Percentiles rank a stretch among this genome's conserved stretches.
Conservation (phyloP, 805 yeast species). For the Candida khao-thaluensis region DNA sequence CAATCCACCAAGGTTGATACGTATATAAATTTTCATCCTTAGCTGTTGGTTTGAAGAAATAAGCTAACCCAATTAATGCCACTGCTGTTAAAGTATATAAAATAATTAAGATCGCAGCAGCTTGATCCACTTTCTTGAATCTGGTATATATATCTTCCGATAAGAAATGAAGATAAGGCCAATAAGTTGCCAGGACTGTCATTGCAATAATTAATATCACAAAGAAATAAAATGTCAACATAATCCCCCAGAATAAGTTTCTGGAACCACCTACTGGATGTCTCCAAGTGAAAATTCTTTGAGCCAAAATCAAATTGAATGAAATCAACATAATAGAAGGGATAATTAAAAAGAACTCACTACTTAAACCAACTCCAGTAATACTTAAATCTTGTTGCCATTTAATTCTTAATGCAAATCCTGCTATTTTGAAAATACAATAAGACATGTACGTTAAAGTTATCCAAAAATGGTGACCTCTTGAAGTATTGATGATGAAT, state of each 20-base stretch:
- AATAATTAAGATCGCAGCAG: constrained; percentile 33
- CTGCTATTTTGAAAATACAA: constrained; percentile 52
- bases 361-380: constrained; percentile 52
- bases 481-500: constrained; percentile 45
- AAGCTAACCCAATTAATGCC: constrained; percentile 50
- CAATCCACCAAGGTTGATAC: constrained; percentile 80
- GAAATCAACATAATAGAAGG: constrained; percentile 60
- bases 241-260: constrained; percentile 46
- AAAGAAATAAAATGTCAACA: constrained; percentile 50
- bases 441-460: constrained; percentile 55
- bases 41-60: constrained; percentile 52
- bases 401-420: constrained; percentile 54
- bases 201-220: constrained; percentile 61
- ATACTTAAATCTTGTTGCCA: constrained; percentile 57
- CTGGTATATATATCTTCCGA: constrained; percentile 42
- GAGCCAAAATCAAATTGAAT: constrained; percentile 59
- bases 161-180: constrained; percentile 60
- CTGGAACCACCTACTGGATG: constrained; percentile 69
- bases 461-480: constrained; percentile 63
- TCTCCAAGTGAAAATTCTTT: constrained; percentile 72
- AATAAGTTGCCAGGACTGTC: constrained; percentile 63
- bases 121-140: constrained; percentile 56
- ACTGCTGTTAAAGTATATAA: constrained; percentile 56
- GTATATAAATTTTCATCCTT: constrained; percentile 51
- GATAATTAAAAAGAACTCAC: constrained; percentile 54